phyloP scores from a whole-genome alignment of 805 yeast genomes.

The Nakazawaea laoshanensis region DNA sequence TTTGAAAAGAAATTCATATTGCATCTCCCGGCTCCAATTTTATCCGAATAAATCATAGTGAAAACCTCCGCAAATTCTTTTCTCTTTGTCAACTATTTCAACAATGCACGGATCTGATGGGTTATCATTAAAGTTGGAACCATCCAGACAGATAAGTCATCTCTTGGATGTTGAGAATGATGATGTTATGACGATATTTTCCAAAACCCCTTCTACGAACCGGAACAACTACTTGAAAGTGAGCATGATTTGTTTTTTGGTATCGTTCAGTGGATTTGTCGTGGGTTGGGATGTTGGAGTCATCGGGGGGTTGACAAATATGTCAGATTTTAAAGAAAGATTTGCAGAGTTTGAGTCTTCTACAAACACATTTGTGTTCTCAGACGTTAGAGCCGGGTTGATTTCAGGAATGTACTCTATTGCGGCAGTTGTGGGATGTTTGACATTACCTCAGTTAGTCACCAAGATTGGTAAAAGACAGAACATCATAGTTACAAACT shows the following conservation, averaged over 20 bases:
- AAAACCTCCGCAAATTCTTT: too few species aligned
- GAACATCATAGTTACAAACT: constrained; percentile 11
- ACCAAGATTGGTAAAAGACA: constrained; percentile 12
- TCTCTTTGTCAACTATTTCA: not conserved
- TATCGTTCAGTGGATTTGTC: constrained; percentile 16
- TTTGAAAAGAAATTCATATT: too few species aligned
- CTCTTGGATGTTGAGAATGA: too few species aligned
- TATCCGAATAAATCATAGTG: too few species aligned
- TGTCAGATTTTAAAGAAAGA: constrained; percentile 11
- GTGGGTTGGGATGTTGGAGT: constrained; percentile 23
- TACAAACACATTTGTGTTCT: not conserved
- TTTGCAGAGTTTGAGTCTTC: constrained; percentile 8
- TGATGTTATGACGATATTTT: too few species aligned
- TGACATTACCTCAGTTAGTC: constrained; percentile 10
- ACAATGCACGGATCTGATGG: not conserved
- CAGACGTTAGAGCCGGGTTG: constrained; percentile 13
- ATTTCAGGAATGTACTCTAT: constrained; percentile 19
- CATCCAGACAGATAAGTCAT: too few species aligned
- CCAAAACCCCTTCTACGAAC: too few species aligned
- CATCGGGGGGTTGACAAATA: constrained; percentile 13
- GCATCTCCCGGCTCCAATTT: too few species aligned
- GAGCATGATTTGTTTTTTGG: not conserved
- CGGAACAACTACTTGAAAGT: too few species aligned
- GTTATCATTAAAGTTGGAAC: not conserved
- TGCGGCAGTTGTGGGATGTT: constrained; percentile 19